Base-by-base conservation (phyloP, 768 basidiomycete genomes). In the Hirschioporus abietinus region DNA sequence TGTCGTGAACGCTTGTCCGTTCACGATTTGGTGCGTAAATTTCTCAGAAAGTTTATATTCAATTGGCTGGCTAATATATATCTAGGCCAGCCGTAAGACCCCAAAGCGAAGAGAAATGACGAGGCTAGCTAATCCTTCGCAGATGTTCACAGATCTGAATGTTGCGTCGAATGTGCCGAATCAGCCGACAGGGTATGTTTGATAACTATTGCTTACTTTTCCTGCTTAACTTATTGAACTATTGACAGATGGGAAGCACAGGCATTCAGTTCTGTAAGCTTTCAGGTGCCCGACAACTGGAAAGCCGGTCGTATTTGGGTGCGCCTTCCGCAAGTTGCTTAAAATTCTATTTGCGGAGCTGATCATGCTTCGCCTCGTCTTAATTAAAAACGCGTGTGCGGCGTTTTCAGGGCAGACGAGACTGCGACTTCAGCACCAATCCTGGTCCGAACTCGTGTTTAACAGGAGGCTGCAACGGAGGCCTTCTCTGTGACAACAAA, bases 1-100 rank as follows among this genome's bases (percentile, higher is more conserved):
- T 0, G 78, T 81, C n/a, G 72, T 72, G 73, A 82, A 82, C 68
- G 73, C 69, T 58, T 81, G 80, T 69, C 76, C 78, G 1, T 81
- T 79, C 72, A 81, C 80, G 4, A 76, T 81, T 63, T 81, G 80
- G 80, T 79, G 64, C 27, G 72, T 68, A 58, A 23, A 62, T 25
- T 23, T 64, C 12, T 15, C 3, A 3, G 20, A 52, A 61, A 24
- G 24, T 34, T 24, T 3, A 52, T 15, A 52, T 15, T 20, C 20
- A 4, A 27, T 17, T 34, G 7, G 12, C 9, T 61, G 10, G 9
- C 20, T n/a, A 59, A 25, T 7, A 15, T 4, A 25, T 61, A 2
- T n/a, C 7, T 64, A 76, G 76, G 74, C 76, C 76, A 61, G 76
- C 75, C 60, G 75, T 76, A 69, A 36, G 73, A 70, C 34, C 23